phyloP scores from a whole-genome alignment of 163 green algal genomes.

The Scenedesmus sp. region DNA sequence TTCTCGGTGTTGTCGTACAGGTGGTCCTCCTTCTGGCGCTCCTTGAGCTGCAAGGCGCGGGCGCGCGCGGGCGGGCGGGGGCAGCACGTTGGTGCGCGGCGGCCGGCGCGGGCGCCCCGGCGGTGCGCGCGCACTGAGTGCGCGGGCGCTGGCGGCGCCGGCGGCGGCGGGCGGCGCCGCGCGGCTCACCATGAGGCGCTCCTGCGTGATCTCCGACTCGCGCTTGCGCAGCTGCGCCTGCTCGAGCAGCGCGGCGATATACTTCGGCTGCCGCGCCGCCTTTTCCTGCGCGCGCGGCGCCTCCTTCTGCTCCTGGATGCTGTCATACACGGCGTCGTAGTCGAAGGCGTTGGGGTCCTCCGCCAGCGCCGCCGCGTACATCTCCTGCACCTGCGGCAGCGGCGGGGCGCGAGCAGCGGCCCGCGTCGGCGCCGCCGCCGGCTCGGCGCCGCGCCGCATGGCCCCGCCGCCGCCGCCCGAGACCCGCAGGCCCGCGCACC shows the following conservation, averaged over 20 bases:
- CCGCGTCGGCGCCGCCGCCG: not conserved
- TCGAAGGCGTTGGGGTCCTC: constrained; percentile 94
- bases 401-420: not conserved
- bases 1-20: constrained; percentile 94
- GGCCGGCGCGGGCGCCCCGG: no score
- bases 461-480: no score
- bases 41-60: constrained; percentile 66
- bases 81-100: no score
- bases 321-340: constrained; percentile 78
- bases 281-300: constrained; percentile 67
- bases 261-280: constrained; percentile 70
- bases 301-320: constrained; percentile 46
- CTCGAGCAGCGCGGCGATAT: constrained; percentile 79
- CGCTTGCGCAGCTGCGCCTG: constrained; percentile 50
- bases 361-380: constrained; percentile 84
- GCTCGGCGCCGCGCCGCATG: no score
- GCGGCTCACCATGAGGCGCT: constrained; percentile 57
- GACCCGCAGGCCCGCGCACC: constrained; percentile 54
- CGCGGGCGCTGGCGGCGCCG: not conserved
- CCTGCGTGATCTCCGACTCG: constrained; percentile 82
- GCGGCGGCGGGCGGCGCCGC: no score
- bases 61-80: no score
- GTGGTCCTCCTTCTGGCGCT: constrained; percentile 85
- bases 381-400: constrained; percentile 76
- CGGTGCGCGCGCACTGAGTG: no score